These are phyloP conservation scores for Pigoraptor vietnamica DNA, from an alignment of 78 protist genomes.

Conservation along the genomic window DNA sequence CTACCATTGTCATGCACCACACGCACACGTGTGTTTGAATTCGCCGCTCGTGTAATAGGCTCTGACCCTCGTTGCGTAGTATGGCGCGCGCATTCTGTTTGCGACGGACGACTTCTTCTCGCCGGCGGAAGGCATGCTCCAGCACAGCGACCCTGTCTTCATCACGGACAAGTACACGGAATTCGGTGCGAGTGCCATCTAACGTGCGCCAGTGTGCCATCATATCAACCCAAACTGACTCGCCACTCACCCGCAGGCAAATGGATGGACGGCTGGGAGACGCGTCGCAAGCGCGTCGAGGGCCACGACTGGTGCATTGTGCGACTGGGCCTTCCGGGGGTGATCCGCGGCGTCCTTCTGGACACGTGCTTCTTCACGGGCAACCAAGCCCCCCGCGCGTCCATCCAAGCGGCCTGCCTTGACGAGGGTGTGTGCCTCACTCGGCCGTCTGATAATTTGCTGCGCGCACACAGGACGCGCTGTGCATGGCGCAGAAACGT, in stretches of 20 bases:
- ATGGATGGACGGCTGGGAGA: conserved; percentile 85
- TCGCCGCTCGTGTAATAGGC: too few species aligned
- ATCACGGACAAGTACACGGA: conserved; percentile 11
- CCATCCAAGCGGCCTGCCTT: conserved; percentile 37
- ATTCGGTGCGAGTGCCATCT: background rate
- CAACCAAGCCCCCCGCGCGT: conserved; percentile 66
- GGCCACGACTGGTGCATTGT: conserved; percentile 77
- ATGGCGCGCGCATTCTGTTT: conserved; percentile 14
- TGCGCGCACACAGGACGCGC: conserved; percentile 29
- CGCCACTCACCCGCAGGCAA: conserved; percentile 33
- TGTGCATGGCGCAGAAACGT: too few species aligned
- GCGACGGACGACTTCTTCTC: conserved; percentile 62
- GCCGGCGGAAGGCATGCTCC: conserved; percentile 24
- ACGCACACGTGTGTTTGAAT: background rate
- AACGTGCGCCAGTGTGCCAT: background rate
- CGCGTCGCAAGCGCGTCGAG: conserved; percentile 62
- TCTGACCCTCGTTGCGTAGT: background rate
- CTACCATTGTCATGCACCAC: too few species aligned
- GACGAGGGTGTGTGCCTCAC: background rate
- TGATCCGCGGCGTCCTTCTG: conserved; percentile 50
- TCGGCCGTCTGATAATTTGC: background rate
- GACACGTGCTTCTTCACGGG: conserved; percentile 79
- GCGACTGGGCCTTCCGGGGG: conserved; percentile 60
- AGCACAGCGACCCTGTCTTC: background rate
- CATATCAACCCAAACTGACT: too few species aligned